Base-by-base conservation (phyloP, 768 basidiomycete species). In the Leccinum boreale region DNA sequence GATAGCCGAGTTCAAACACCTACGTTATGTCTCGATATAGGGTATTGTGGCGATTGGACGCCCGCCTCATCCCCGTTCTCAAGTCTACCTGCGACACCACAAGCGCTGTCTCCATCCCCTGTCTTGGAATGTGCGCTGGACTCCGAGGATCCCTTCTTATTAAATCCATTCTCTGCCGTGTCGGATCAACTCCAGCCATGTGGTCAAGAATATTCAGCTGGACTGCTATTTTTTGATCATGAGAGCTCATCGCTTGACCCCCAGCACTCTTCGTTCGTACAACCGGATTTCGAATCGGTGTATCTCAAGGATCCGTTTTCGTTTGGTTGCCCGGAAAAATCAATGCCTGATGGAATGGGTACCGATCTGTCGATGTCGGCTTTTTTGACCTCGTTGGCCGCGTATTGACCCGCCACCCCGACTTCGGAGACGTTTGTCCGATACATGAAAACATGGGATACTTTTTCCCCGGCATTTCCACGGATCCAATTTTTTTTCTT, bases 11-110 rank as follows among this genome's bases (percentile, higher is more conserved):
- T 72, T 49, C 63, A 62, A 19, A 69, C 62, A 8, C 72, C 74
- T 21, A 61, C 68, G 6, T 69, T 82, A 46, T 75, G 75, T 26
- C 70, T 81, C 61, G 74, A 81, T 59, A 77, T 75, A 23, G 60
- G 73, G 6, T 80, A 74, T 66, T 49, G 35, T 35, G 46, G 36
- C 50, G 75, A 76, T 42, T 83, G 81, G 81, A 73, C 74, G 9
- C 72, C 76, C 19, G 14, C 58, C 47, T 76, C 80, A 5, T 79
- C 79, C 2, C 78, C 82, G 0, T 64, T 74, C 24, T 75, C 78
- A 35, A 81, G 77, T 60, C 70, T 74, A 3, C 80, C 82, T 1
- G 58, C 72, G 5, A 78, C 80, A 5, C 79, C 80, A 6, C 77
- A 66, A 73, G 70, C 47, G 29, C 63, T 36, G 67, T 78, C 70